Evolutionary conservation across 2,329 filamentous ascomycete species (phyloP), one percentile per base, ranked within the genome.

Genomic region (Botrytis aclada): DNA sequence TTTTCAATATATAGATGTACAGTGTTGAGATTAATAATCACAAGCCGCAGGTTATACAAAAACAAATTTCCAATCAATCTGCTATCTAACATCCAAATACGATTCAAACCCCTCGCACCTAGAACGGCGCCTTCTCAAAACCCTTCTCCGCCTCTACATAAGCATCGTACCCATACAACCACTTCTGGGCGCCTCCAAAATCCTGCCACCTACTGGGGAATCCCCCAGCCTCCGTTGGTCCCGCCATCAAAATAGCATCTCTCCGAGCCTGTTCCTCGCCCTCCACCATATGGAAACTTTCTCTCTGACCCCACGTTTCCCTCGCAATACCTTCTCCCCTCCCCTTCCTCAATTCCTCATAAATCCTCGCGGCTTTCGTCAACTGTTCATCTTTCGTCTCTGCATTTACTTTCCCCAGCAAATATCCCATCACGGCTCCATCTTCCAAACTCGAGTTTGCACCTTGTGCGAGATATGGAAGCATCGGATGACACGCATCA

Each of bases 391-490:
- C 75, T 58, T 83, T 81, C 0, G 80, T 80, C 47, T 82, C 81
- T 6, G 22, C 71, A 22, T 54, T 20, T 16, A 90, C 82, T 4
- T 85, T 83, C 0, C 86, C 85, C 0, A 93, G 81, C 1, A 92
- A 77, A 0, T 85, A 83, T 0, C 90, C 90, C 0, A 93, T 81
- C 0, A 91, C 89, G 0, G 90, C 89, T 0, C 90, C 90, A 70
- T 93, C 91, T 78, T 93, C 90, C 1, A 93, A 83, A 0, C 88
- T 87, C 0, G 86, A 89, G 78, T 92, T 92, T 22, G 90, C 90
- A 0, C 91, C 90, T 80, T 89, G 91, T 0, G 88, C 90, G 41
- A 89, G 83, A 75, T 88, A 88, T 4, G 88, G 88, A 3, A 91
- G 81, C 88, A 90, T 90, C 0, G 88, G 87, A 78, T 91, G 89